Evolutionary conservation across 2,329 filamentous ascomycete genomes (phyloP).

Genomic region (Blumeria hordei): DNA sequence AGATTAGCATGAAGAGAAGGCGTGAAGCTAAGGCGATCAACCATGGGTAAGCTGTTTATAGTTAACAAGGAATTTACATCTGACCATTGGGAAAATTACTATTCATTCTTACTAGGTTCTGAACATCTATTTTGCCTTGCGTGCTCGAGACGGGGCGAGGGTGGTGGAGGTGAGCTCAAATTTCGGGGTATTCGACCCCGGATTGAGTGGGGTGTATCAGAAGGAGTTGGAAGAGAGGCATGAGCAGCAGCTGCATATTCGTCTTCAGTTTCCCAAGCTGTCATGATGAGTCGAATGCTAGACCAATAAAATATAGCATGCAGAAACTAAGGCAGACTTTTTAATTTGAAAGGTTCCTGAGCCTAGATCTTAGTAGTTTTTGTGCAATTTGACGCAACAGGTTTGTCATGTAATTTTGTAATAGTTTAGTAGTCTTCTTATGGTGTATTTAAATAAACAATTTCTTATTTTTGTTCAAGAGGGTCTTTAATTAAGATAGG

Average conservation of each 20-base stretch:
- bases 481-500: too few relatives aligned
- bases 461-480: too few relatives aligned
- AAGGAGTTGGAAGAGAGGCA: slow-evolving; percentile 42
- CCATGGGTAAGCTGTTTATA: slow-evolving; percentile 25
- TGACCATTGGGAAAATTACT: slow-evolving; percentile 20
- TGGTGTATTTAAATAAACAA: too few relatives aligned
- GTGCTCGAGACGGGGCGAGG: slow-evolving; percentile 29
- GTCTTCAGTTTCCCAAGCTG: slow-evolving; percentile 37
- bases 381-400: too few relatives aligned
- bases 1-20: slow-evolving; percentile 85
- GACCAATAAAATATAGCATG: too few relatives aligned
- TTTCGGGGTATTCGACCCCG: slow-evolving; percentile 37
- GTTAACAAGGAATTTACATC: slow-evolving; percentile 5
- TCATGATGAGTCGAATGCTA: slow-evolving; percentile 18
- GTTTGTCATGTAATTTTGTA: too few relatives aligned
- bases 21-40: slow-evolving; percentile 83
- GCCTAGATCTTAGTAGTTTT: too few relatives aligned
- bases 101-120: slow-evolving; percentile 19
- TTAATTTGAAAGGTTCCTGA: too few relatives aligned
- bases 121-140: slow-evolving; percentile 20
- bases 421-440: too few relatives aligned
- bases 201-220: slow-evolving; percentile 47
- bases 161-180: slow-evolving; percentile 39
- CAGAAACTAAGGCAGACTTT: too few relatives aligned
- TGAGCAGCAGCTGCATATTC: slow-evolving; percentile 31